Percentiles rank a stretch among this genome's conserved stretches.
These are phyloP conservation scores for Saitozyma podzolica DNA, from an alignment of 768 basidiomycete genomes.

Conservation along the genomic window DNA sequence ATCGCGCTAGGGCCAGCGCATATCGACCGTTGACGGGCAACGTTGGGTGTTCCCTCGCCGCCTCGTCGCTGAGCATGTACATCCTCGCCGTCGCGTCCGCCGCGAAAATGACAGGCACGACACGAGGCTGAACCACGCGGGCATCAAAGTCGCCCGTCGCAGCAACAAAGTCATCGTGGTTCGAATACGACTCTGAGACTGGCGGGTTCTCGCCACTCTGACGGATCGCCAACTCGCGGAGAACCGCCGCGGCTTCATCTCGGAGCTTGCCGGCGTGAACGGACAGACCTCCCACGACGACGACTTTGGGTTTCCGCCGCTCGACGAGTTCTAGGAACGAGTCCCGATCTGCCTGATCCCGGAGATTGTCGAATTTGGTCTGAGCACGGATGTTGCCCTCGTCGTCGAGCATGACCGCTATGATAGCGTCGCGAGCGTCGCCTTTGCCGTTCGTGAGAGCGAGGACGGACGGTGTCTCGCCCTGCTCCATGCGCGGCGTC, in stretches of 20 bases:
- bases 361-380: constrained; percentile 81
- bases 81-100: constrained; percentile 90
- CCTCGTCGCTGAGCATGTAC: constrained; percentile 86
- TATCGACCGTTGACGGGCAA: constrained; percentile 80
- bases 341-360: constrained; percentile 65
- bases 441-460: constrained; percentile 94
- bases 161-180: constrained; percentile 36
- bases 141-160: constrained; percentile 28
- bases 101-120: constrained; percentile 65
- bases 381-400: constrained; percentile 89
- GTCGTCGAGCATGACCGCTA: constrained; percentile 80
- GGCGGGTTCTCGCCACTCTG: constrained; percentile 28
- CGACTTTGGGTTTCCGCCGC: constrained; percentile 79
- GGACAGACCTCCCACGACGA: constrained; percentile 85
- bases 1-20: constrained; percentile 89
- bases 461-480: constrained; percentile 75
- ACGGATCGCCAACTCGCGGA: constrained; percentile 38
- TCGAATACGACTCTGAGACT: constrained; percentile 25
- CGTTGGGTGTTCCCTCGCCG: constrained; percentile 76
- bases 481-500: constrained; percentile 64
- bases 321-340: constrained; percentile 81
- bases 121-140: constrained; percentile 15
- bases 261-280: constrained; percentile 62
- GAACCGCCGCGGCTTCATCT: constrained; percentile 39
- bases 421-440: constrained; percentile 85